Conservation (phyloP, 169 alveolate genomes). For the Plasmodium gonderi region DNA sequence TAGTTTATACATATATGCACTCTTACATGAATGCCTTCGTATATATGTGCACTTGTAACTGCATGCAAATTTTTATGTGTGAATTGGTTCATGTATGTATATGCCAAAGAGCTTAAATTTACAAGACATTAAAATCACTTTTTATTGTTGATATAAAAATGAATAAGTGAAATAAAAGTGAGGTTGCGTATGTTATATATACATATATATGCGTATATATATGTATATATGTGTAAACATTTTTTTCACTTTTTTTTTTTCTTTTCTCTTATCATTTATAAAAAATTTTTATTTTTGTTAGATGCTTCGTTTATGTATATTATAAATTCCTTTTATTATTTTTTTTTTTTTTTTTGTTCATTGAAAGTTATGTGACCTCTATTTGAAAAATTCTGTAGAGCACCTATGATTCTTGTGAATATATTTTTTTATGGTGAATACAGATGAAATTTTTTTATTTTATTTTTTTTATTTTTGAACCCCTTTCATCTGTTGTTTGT, state of each 20-base stretch:
- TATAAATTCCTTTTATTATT: not conserved
- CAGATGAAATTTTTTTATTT: not conserved
- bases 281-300: not conserved
- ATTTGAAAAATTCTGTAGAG: slow-evolving; percentile 45
- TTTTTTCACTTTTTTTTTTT: not conserved
- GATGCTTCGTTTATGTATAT: slow-evolving; percentile 17
- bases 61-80: not conserved
- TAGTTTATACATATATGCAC: not conserved
- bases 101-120: not conserved
- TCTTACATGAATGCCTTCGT: not conserved
- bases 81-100: slow-evolving; percentile 1
- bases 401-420: slow-evolving; percentile 22
- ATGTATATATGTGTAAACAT: not conserved
- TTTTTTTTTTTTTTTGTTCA: not conserved
- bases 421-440: slow-evolving; percentile 23
- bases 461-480: not conserved
- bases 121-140: not conserved
- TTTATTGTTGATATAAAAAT: not conserved
- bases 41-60: not conserved
- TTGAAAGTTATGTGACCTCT: slow-evolving; percentile 4
- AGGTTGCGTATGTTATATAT: not conserved
- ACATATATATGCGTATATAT: not conserved
- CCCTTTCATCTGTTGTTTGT: not conserved
- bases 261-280: slow-evolving; percentile 6
- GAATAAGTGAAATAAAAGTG: not conserved